phyloP scores from a whole-genome alignment of 345 rosid species.

The Melaleuca quinquenervia region DNA sequence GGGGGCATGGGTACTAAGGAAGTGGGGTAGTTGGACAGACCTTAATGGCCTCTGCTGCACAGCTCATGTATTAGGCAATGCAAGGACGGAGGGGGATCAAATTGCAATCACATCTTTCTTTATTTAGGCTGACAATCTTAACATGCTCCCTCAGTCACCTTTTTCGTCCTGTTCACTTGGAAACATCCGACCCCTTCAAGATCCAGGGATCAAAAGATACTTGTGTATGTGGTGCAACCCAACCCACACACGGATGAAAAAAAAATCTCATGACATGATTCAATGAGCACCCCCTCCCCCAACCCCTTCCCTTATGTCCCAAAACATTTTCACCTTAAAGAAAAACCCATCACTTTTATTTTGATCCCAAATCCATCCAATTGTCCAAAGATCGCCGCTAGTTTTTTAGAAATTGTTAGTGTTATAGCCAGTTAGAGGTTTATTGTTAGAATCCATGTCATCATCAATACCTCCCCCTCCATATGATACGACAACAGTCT shows the following conservation, averaged over 20 bases:
- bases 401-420: too few relatives aligned
- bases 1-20: background rate
- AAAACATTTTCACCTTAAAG: background rate
- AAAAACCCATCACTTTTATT: background rate
- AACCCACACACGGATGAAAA: background rate
- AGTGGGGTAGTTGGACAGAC: background rate
- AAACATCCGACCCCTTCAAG: background rate
- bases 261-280: background rate
- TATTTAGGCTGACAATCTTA: constrained; percentile 4
- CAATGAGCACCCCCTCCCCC: background rate
- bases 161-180: background rate
- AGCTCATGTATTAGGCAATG: background rate
- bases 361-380: background rate
- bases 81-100: background rate
- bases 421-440: background rate
- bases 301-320: background rate
- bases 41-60: constrained; percentile 1
- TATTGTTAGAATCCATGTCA: accelerated
- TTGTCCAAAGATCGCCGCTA: background rate
- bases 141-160: background rate
- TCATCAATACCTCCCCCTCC: background rate
- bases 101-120: background rate
- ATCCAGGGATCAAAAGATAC: background rate
- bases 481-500: background rate
- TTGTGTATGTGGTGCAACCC: background rate